Base-by-base conservation (phyloP, 1,139 yeast genomes). In the Pichiaceae sp. region DNA sequence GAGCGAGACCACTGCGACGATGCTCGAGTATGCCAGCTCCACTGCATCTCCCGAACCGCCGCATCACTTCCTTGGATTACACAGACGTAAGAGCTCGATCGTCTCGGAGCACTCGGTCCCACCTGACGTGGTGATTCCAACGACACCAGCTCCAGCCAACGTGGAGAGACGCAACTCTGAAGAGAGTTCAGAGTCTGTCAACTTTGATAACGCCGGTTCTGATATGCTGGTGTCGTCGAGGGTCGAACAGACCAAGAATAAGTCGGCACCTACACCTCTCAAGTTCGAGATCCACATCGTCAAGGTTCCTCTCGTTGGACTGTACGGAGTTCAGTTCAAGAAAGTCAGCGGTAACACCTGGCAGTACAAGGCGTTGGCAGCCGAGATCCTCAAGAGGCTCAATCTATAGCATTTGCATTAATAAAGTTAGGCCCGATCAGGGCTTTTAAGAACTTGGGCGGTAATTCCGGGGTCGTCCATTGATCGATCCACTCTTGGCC, bases 281-380 rank as follows among this genome's bases (percentile, higher is more conserved):
- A 80, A 82, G 52, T 91, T 91, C 59, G 97, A 91, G 56, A 84
- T 91, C 44, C 89, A 84, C 59, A 79, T 91, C 47, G 97, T 89
- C 34, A 86, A 86, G 57, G 95, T 91, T 38, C 95, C 96, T 32
- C 68, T 91, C 47, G 83, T 89, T 41, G 87, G 94, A 11, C 68
- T 91, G 44, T 87, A 84, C 47, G 98, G 97, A 58, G 91, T 91
- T 37, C 96, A 89, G 59, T 87, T 91, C 64, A 91, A 89, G 67
- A 89, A 89, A 58, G 71, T 89, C 32, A 72, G 84, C 42, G 98
- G 98, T 50, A 87, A 91, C 58, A 85, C 96, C 2, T 89, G 97
- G 97, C 76, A 83, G 62, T 89, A 89, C 62, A 89, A 89, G 64
- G 80, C 87, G n/a, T 66, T 89, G 57, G 97, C 96, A 3, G 79